Evolutionary conservation across 495 filamentous ascomycete species (phyloP).

Genomic region (Glutinoglossum americanum): DNA sequence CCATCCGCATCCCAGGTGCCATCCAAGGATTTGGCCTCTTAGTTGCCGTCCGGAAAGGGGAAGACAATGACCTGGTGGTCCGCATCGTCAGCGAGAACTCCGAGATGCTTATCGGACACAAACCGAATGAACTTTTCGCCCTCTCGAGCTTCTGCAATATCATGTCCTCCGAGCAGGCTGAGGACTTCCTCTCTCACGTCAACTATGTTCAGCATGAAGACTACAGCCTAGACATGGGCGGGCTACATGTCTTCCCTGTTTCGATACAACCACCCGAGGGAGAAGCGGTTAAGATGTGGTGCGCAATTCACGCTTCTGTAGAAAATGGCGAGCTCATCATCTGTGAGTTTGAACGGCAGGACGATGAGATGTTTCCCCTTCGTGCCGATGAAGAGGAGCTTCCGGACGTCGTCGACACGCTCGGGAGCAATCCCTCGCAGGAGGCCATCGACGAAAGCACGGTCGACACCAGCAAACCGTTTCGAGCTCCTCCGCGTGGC

Average conservation of each 20-base stretch:
- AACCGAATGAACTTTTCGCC: conserved; percentile 54
- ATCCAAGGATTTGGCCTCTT: conserved; percentile 69
- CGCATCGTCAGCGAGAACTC: conserved; percentile 80
- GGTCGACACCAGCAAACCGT: conserved; percentile 46
- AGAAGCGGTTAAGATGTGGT: conserved; percentile 54
- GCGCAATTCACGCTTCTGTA: conserved; percentile 57
- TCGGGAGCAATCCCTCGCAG: conserved; percentile 41
- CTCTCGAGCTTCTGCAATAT: conserved; percentile 61
- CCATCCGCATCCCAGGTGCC: conserved; percentile 82
- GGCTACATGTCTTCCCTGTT: conserved; percentile 72
- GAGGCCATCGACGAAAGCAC: conserved; percentile 61
- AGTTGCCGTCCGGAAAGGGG: conserved; percentile 40
- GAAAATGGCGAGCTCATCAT: conserved; percentile 49
- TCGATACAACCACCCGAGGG: conserved; percentile 33
- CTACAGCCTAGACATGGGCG: conserved; percentile 47
- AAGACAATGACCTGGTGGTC: conserved; percentile 44
- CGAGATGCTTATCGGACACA: conserved; percentile 51
- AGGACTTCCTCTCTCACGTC: conserved; percentile 65
- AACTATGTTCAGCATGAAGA: conserved; percentile 72
- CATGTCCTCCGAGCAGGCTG: conserved; percentile 58
- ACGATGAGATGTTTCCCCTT: conserved; percentile 54
- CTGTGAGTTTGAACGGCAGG: conserved; percentile 82
- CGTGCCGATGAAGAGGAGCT: conserved; percentile 32
- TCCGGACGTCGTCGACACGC: conserved; percentile 42
- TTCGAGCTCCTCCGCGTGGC: conserved; percentile 55